Percentiles rank a stretch among this genome's conserved stretches.
Conservation (phyloP, 345 rosid species). For the Iberis pinnata region DNA sequence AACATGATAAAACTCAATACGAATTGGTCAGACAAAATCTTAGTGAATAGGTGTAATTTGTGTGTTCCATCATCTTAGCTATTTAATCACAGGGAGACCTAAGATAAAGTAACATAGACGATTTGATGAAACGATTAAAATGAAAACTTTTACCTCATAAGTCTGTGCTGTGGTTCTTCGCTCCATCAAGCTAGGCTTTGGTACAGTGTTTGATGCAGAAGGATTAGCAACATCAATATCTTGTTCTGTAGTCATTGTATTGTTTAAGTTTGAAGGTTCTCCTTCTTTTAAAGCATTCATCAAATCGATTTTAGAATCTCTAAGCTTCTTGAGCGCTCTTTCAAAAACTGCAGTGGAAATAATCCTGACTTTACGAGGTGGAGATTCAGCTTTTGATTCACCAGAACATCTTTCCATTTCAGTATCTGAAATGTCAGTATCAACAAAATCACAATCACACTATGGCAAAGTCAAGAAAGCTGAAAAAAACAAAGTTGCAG, state of each 20-base stretch:
- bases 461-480: neutral
- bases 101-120: neutral
- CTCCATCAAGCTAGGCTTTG: slow-evolving; percentile 23
- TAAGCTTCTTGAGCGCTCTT: slow-evolving; percentile 13
- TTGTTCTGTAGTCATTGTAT: slow-evolving; percentile 1
- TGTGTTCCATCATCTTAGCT: slow-evolving; percentile 8
- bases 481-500: slow-evolving; percentile 6
- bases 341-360: slow-evolving; percentile 22
- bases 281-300: slow-evolving; percentile 22
- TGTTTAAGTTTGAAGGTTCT: slow-evolving; percentile 9
- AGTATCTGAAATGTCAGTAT: neutral
- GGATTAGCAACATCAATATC: slow-evolving; percentile 10
- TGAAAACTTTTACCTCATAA: slow-evolving; percentile 13
- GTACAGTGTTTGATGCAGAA: slow-evolving; percentile 3
- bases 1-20: slow-evolving; percentile 6
- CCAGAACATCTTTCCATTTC: slow-evolving; percentile 3
- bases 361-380: slow-evolving; percentile 10
- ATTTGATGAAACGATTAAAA: neutral
- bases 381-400: neutral
- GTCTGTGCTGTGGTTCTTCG: slow-evolving; percentile 24
- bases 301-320: slow-evolving; percentile 18
- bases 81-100: slow-evolving; percentile 1
- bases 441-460: neutral
- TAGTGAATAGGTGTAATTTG: neutral
- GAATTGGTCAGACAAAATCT: slow-evolving; percentile 2